Evolutionary conservation across 2,329 filamentous ascomycete genomes (phyloP), one percentile per base, ranked within the genome.

Genomic region (Colletotrichum phormii): DNA sequence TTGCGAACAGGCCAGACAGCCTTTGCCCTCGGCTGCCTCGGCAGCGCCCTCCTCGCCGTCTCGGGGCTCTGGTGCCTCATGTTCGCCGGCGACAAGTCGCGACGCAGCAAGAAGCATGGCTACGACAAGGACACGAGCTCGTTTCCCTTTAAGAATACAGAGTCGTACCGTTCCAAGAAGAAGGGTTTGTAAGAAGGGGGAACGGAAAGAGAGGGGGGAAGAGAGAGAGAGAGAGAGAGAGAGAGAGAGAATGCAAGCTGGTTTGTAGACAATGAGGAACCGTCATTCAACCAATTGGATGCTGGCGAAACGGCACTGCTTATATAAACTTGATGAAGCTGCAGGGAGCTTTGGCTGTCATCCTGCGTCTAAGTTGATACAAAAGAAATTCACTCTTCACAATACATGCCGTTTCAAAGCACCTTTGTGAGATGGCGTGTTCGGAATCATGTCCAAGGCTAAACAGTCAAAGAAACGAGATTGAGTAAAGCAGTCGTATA

Each of bases 21-120:
- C 0, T 93, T 92, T 78, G 82, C 88, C 1, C 79, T 94, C 5
- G 93, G 90, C 0, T 87, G 90, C 75, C 77, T 88, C 1, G 90
- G 87, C 24, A 91, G 87, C 75, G 85, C 86, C 8, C 76, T 83
- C 46, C 82, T 95, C 72, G 90, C 89, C 2, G 85, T 86, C 2
- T 83, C 93, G 57, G 94, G 79, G 66, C 51, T 79, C 53, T 76
- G 79, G 76, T 78, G 80, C 67, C 76, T 82, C 70, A 77, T 83
- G 79, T 83, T 83, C 74, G 82, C 80, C 1, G 81, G 81, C 12
- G 81, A 83, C 76, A 79, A 78, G 73, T 80, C 81, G 67, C 81
- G 82, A 75, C 78, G 77, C 29, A 83, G 82, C 75, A 79, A 78
- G 67, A 80, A 82, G 60, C 79, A 81, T 70, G 77, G 80, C 53